Percentiles rank a stretch among this genome's conserved stretches.
phyloP scores from a whole-genome alignment of 2,329 filamentous ascomycete genomes.

The Nemania sp. region DNA sequence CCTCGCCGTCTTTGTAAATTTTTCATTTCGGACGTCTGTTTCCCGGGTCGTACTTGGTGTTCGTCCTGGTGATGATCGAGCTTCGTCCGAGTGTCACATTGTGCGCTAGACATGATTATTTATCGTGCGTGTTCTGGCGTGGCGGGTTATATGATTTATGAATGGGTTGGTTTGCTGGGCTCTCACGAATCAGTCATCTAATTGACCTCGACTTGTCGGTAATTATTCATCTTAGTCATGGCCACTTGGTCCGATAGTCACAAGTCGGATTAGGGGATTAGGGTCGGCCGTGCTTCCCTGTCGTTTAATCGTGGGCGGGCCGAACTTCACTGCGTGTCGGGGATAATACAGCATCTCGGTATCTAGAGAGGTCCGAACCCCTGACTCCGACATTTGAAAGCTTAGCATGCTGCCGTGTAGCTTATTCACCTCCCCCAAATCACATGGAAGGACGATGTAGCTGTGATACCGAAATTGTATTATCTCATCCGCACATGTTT shows the following conservation, averaged over 20 bases:
- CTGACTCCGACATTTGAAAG: not conserved
- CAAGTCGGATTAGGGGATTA: not conserved
- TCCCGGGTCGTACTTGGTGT: not conserved
- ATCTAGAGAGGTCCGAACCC: not conserved
- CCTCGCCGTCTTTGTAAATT: not conserved
- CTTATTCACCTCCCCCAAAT: no score
- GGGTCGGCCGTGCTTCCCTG: not conserved
- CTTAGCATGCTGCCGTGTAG: not conserved
- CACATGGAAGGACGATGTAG: not conserved
- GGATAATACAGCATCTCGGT: not conserved
- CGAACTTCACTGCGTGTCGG: no score
- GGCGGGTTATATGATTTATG: no score
- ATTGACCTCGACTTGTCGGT: no score
- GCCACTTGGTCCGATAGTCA: not conserved
- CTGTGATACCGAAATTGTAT: not conserved
- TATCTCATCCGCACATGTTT: not conserved
- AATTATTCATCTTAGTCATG: not conserved
- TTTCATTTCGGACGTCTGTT: not conserved
- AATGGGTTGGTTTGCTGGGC: no score
- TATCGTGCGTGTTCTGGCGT: no score
- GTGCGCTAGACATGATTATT: no score
- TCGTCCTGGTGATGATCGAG: not conserved
- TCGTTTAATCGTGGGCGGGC: not conserved
- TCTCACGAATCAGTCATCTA: no score
- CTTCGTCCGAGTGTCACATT: not conserved